Evolutionary conservation across 257 asterid species (phyloP), one percentile per base, ranked within the genome.

Genomic region (Solanum rostratum): DNA sequence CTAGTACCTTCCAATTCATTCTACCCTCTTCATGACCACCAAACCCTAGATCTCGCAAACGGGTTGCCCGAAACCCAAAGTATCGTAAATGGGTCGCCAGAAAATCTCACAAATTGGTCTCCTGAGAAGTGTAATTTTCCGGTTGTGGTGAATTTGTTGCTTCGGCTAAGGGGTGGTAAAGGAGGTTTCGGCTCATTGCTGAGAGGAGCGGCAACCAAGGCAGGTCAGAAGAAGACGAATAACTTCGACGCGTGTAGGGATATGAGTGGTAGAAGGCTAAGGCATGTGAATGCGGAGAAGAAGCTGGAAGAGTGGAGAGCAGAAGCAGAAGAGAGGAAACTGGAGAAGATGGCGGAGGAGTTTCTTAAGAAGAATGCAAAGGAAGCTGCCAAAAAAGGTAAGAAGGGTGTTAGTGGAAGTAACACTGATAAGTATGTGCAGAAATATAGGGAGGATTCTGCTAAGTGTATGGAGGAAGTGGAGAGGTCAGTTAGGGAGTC

Each of bases 271-370:
- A 90, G 99, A 86, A 94, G 99, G 92, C 83, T 96, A 88, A 93
- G 98, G 90, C 99, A 96, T 70, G 99, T 96, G 87, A 96, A 95
- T 83, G 98, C 98, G 69, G 99, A 97, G 95, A 97, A 95, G 94
- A 97, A 88, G 90, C 86, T 97, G 82, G 98, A 97, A 66, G 98
- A 97, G 89, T 95, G 99, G 99, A 91, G 86, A 88, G 97, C 95
- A 18, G 98, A 87, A 86, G 95, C 96, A 5, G 98, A 88, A 82
- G 98, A 96, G 85, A 89, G 99, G 93, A 93, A 87, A 88, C 74
- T 96, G 92, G 99, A 93, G 93, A 96, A 92, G 91, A 82, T 90
- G 90, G 99, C 98, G 10, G 99, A 95, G 90, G 98, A 93, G 14
- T 96, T 84, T 84, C 88, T 95, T 7, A 95, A 91, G 90, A 95